Base-by-base conservation (phyloP, 2,329 filamentous ascomycete species). In the Pseudogymnoascus sp. region DNA sequence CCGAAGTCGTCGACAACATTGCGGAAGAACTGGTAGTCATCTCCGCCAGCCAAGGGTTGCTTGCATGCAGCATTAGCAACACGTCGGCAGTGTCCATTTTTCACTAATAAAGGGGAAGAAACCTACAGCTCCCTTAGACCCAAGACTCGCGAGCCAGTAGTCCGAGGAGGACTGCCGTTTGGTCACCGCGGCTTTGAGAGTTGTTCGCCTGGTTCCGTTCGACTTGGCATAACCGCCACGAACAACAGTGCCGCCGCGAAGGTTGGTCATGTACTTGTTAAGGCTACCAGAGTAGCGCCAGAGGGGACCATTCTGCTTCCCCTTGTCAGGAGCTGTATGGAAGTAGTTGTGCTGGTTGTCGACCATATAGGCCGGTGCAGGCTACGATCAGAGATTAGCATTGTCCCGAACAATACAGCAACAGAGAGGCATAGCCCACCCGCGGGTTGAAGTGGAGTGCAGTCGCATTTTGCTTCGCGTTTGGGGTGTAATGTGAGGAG, bases 311-410 rank as follows among this genome's bases (percentile, higher is more conserved):
- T 67, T 64, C 25, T 66, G 62, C 65, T 23, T 28, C 44, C 68
- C 68, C 62, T 64, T 66, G 36, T 68, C 66, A 10, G 68, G 68
- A 3, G 67, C 66, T 10, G 60, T 31, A 5, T 67, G 50, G 42
- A 65, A 70, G 65, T 67, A 69, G 63, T 70, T 67, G 25, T 65
- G 21, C 7, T 37, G 42, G 18, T 70, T 67, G 31, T 70, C 67
- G 0, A 69, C 67, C 68, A 70, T 70, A 42, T 70, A 70, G 1
- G 67, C 25, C 12, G 64, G 62, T 5, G 53, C 53, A 5, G 64
- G 63, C 66, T 66, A 61, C n/a, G 5, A n/a, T 7, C 14, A n/a
- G 14, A 38, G 37, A 5, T 38, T 38, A 38, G 14, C 5, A 38
- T 36, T 36, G 31, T n/a, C 37, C 37, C 14, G n/a, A 38, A 38